These are phyloP conservation scores for Macrocybe gigantea DNA, from an alignment of 768 basidiomycete species.

Conservation along the genomic window DNA sequence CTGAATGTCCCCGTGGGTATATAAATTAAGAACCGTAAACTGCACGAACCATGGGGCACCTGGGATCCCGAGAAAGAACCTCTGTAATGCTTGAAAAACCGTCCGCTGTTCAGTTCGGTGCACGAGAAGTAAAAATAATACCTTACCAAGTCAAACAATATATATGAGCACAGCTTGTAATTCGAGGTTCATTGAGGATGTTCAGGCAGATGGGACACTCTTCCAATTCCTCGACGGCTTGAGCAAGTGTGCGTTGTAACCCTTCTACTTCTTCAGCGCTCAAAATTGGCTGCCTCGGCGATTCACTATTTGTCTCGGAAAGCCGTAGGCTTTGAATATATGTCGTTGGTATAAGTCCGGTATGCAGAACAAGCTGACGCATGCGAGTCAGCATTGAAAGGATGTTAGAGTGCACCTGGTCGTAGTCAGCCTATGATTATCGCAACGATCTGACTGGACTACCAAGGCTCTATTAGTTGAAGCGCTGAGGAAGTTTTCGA, in stretches of 20 bases:
- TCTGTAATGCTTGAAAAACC: conserved; percentile 51
- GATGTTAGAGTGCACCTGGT: conserved; percentile 61
- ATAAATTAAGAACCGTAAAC: neutral
- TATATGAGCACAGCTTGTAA: conserved; percentile 67
- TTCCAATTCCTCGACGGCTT: conserved; percentile 74
- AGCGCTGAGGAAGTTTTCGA: conserved; percentile 49
- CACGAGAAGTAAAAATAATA: neutral
- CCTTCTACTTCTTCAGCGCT: conserved; percentile 48
- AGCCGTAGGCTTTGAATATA: conserved; percentile 61
- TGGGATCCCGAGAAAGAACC: conserved; percentile 63
- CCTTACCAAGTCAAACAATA: conserved; percentile 69
- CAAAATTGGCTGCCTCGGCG: conserved; percentile 22
- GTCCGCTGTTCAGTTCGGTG: neutral
- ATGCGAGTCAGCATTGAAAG: conserved; percentile 82
- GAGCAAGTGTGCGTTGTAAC: conserved; percentile 52
- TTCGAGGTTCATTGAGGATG: conserved; percentile 56
- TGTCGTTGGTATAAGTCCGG: conserved; percentile 62
- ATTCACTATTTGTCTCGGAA: conserved; percentile 28
- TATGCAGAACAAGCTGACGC: conserved; percentile 78
- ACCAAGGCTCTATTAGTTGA: conserved; percentile 27
- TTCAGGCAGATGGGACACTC: conserved; percentile 78
- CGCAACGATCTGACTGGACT: conserved; percentile 21
- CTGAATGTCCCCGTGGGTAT: conserved; percentile 25
- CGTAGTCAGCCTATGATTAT: neutral
- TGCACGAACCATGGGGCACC: conserved; percentile 69